Conservation (phyloP, 1,284 basidiomycete species). For the Ustanciosporium gigantosporum region DNA sequence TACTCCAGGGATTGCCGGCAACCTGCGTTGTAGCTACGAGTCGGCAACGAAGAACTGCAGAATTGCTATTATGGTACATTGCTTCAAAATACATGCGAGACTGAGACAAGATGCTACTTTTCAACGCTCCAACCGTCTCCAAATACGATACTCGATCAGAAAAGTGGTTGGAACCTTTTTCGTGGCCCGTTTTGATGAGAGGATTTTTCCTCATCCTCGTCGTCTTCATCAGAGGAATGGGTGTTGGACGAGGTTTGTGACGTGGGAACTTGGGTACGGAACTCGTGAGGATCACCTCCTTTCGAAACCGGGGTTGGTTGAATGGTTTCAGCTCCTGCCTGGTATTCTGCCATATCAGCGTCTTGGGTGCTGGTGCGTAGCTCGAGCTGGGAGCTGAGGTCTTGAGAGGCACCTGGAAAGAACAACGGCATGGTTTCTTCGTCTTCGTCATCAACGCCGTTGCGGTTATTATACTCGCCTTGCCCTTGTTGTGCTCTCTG, state of each 20-base stretch:
- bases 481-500: not conserved
- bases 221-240: not conserved
- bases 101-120: too few relatives aligned
- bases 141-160: too few relatives aligned
- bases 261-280: not conserved
- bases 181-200: not conserved
- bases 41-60: too few relatives aligned
- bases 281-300: slow-evolving; percentile 23
- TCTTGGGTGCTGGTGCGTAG: not conserved
- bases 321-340: not conserved
- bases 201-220: not conserved
- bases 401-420: slow-evolving; percentile 21
- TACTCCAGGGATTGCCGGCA: too few relatives aligned
- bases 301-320: slow-evolving; percentile 15
- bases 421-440: slow-evolving; percentile 13
- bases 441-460: slow-evolving; percentile 1
- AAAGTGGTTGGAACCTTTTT: not conserved
- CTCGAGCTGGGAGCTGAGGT: not conserved
- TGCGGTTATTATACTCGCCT: too few relatives aligned
- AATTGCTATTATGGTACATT: too few relatives aligned
- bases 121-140: too few relatives aligned
- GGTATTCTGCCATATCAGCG: not conserved
- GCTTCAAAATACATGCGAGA: too few relatives aligned
- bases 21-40: too few relatives aligned
- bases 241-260: not conserved